phyloP scores from a whole-genome alignment of 352 stramenopile species.

The Pythium sukuiense region DNA sequence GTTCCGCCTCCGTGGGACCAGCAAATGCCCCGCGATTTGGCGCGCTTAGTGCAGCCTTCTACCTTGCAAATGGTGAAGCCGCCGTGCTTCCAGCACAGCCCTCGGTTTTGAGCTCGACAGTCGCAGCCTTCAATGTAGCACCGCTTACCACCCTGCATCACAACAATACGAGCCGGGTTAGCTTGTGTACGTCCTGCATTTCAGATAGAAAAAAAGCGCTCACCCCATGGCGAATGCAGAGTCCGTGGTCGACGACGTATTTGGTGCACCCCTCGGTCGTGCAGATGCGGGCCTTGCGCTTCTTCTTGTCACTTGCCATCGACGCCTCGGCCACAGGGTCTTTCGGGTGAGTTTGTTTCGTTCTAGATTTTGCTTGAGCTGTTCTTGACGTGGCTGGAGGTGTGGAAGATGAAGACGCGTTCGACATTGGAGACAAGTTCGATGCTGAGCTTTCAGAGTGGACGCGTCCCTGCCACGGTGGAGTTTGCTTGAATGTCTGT shows the following conservation, averaged over 20 bases:
- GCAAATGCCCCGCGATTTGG: constrained; percentile 31
- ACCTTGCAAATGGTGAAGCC: constrained; percentile 35
- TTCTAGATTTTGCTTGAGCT: background rate
- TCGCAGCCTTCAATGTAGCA: constrained; percentile 47
- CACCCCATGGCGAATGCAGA: constrained; percentile 49
- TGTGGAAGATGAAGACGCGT: constrained; percentile 12
- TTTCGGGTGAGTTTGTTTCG: background rate
- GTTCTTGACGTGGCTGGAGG: background rate
- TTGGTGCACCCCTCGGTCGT: constrained; percentile 43
- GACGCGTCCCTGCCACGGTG: background rate
- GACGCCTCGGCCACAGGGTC: background rate
- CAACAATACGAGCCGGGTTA: background rate
- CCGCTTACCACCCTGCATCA: constrained; percentile 38
- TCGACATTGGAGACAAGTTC: constrained; percentile 1
- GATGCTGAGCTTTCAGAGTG: background rate
- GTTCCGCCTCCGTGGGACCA: constrained; percentile 31
- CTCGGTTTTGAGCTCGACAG: constrained; percentile 46
- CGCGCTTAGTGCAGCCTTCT: constrained; percentile 30
- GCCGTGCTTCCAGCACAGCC: constrained; percentile 48
- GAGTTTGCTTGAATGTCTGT: background rate
- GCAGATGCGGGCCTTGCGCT: constrained; percentile 44
- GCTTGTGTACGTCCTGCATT: background rate
- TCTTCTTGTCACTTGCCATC: constrained; percentile 24
- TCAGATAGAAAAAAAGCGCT: background rate
- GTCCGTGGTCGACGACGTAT: constrained; percentile 44